Percentiles rank a stretch among this genome's conserved stretches.
Conservation (phyloP, 208 protist genomes). For the Leishmania martiniquensis region DNA sequence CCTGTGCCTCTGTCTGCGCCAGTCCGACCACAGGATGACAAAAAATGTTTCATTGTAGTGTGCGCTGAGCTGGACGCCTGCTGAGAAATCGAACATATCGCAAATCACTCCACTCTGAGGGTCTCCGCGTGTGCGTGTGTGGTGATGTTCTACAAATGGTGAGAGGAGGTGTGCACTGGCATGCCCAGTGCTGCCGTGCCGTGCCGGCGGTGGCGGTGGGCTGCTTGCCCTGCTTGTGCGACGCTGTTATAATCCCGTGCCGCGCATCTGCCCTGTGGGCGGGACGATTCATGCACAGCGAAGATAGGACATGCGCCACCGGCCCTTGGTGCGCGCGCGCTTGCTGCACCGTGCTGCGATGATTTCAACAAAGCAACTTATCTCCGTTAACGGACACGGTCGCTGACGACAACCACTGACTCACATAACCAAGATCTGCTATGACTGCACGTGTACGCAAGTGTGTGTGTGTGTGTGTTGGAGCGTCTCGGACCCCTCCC, state of each 20-base stretch:
- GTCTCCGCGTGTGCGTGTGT: not conserved
- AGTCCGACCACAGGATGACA: conserved; percentile 16
- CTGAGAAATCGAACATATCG: conserved; percentile 39
- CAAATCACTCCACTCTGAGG: conserved; percentile 40
- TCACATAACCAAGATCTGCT: conserved; percentile 82
- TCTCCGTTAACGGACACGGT: conserved; percentile 54
- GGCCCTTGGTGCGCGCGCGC: not conserved
- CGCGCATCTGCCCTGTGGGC: conserved; percentile 18
- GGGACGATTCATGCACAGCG: conserved; percentile 62
- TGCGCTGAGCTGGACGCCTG: conserved; percentile 32
- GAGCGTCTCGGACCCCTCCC: not conserved
- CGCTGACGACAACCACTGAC: conserved; percentile 74
- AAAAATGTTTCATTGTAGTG: conserved; percentile 30
- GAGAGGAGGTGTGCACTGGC: not conserved
- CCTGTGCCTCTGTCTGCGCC: not conserved
- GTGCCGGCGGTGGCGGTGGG: conserved; percentile 22
- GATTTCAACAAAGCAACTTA: conserved; percentile 23
- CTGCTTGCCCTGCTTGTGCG: not conserved
- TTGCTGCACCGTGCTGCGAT: not conserved
- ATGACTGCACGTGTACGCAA: conserved; percentile 36
- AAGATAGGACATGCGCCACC: conserved; percentile 14
- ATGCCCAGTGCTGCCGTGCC: not conserved
- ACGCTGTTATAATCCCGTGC: conserved; percentile 39
- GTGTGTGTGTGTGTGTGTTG: conserved; percentile 1
- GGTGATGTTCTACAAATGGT: not conserved